Conservation (phyloP, 352 stramenopile species). For the Globisporangium takayamanum region DNA sequence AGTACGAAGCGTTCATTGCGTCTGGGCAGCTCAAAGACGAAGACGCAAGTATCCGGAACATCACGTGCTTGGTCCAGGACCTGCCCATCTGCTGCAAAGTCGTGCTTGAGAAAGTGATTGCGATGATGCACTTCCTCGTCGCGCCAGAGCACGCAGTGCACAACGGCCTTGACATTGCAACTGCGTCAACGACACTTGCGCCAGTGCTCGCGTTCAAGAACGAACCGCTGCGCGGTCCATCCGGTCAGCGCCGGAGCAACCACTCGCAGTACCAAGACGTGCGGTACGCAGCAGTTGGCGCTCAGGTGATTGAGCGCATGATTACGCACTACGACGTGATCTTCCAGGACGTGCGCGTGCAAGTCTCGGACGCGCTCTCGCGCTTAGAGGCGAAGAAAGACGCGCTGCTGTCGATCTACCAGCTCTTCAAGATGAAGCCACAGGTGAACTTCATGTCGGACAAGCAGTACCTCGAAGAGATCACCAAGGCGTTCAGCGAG, state of each 20-base stretch:
- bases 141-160: constrained; percentile 45
- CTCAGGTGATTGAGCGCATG: constrained; percentile 73
- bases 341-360: constrained; percentile 61
- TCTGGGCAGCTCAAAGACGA: constrained; percentile 62
- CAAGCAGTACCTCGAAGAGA: constrained; percentile 55
- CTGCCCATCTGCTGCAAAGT: constrained; percentile 62
- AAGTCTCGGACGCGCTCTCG: constrained; percentile 58
- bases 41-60: constrained; percentile 70
- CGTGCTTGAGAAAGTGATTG: constrained; percentile 63
- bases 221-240: constrained; percentile 29
- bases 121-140: constrained; percentile 61
- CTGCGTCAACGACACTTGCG: constrained; percentile 52
- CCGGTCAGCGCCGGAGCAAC: constrained; percentile 30
- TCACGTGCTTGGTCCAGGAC: constrained; percentile 75
- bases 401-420: constrained; percentile 49
- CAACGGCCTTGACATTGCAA: constrained; percentile 64
- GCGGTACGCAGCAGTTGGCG: constrained; percentile 62
- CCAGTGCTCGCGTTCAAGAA: constrained; percentile 79
- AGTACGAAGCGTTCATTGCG: constrained; percentile 77
- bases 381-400: constrained; percentile 61
- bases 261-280: constrained; percentile 70
- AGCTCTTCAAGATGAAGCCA: constrained; percentile 61
- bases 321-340: constrained; percentile 71
- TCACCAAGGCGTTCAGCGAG: constrained; percentile 47
- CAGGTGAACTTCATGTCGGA: constrained; percentile 65